Evolutionary conservation across 805 yeast genomes (phyloP).

Genomic region (Starmerella davenportii): DNA sequence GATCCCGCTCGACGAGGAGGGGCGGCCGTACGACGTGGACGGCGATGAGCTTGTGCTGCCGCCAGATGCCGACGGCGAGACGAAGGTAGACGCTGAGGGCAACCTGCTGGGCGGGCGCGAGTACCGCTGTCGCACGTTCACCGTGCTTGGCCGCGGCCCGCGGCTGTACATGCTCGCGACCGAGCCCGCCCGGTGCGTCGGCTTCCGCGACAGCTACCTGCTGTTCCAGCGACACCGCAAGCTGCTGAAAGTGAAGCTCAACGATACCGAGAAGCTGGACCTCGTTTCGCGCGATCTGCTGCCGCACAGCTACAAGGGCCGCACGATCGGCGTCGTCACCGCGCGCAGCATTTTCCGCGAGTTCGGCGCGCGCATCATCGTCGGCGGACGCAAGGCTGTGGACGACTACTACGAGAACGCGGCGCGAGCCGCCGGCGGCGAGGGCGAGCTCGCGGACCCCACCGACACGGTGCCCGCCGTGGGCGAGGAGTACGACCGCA

Average conservation of each 20-base stretch:
- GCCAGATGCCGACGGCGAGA: slow-evolving; percentile 62
- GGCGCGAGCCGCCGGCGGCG: slow-evolving; percentile 36
- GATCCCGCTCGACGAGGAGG: slow-evolving; percentile 43
- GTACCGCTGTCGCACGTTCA: slow-evolving; percentile 37
- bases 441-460: slow-evolving; percentile 58
- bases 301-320: slow-evolving; percentile 79
- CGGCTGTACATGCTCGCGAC: slow-evolving; percentile 77
- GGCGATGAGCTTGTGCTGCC: slow-evolving; percentile 67
- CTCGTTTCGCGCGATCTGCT: slow-evolving; percentile 62
- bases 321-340: slow-evolving; percentile 76
- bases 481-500: slow-evolving; percentile 29
- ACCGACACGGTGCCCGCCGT: slow-evolving; percentile 31
- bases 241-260: slow-evolving; percentile 53
- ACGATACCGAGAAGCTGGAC: slow-evolving; percentile 65
- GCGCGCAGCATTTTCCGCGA: slow-evolving; percentile 80
- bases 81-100: slow-evolving; percentile 53
- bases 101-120: slow-evolving; percentile 52
- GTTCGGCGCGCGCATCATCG: slow-evolving; percentile 72
- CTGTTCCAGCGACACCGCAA: slow-evolving; percentile 72
- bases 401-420: slow-evolving; percentile 79
- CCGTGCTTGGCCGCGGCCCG: slow-evolving; percentile 39
- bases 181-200: slow-evolving; percentile 90
- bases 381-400: slow-evolving; percentile 57
- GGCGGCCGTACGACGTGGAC: slow-evolving; percentile 42
- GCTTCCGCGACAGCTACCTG: slow-evolving; percentile 79